Conservation (phyloP, 164 flowering plant genomes). For the Stephania yunnanensis region DNA sequence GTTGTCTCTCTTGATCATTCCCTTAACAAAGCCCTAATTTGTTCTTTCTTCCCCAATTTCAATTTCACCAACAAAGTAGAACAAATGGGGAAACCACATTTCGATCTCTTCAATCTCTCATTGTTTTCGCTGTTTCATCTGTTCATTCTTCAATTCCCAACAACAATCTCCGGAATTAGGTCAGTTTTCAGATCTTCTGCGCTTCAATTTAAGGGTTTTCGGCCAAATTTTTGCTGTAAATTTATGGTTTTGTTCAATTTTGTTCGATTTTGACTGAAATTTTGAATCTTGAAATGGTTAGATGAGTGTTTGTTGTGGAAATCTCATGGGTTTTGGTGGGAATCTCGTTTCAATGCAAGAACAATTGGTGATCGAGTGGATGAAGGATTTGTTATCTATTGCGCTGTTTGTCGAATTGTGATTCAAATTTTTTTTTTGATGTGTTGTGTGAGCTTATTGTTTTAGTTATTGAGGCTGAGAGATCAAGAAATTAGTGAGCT, state of each 20-base stretch:
- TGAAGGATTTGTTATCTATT: background rate
- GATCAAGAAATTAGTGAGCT: too few species aligned
- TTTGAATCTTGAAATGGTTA: background rate
- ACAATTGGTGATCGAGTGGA: background rate
- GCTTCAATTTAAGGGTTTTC: background rate
- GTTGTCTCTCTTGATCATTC: background rate
- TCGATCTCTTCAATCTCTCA: constrained; percentile 4
- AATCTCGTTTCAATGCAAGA: background rate
- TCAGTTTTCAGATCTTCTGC: constrained; percentile 4
- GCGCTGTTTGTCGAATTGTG: too few species aligned
- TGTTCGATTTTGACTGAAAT: background rate
- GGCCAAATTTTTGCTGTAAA: background rate
- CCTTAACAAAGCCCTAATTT: background rate
- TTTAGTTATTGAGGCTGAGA: too few species aligned
- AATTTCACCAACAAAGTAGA: background rate
- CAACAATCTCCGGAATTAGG: constrained; percentile 20
- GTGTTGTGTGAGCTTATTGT: too few species aligned
- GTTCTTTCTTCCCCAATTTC: background rate
- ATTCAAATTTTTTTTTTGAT: too few species aligned
- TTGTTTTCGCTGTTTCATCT: background rate
- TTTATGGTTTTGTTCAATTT: background rate
- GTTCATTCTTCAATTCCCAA: constrained; percentile 16
- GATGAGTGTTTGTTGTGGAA: background rate
- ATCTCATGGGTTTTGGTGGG: background rate
- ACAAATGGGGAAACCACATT: constrained; percentile 7